A percentile compares a stretch with the other conserved stretches of the same genome.
Conservation (phyloP, 176 grass and related monocot species). For the Ampelocalamus luodianensis region DNA sequence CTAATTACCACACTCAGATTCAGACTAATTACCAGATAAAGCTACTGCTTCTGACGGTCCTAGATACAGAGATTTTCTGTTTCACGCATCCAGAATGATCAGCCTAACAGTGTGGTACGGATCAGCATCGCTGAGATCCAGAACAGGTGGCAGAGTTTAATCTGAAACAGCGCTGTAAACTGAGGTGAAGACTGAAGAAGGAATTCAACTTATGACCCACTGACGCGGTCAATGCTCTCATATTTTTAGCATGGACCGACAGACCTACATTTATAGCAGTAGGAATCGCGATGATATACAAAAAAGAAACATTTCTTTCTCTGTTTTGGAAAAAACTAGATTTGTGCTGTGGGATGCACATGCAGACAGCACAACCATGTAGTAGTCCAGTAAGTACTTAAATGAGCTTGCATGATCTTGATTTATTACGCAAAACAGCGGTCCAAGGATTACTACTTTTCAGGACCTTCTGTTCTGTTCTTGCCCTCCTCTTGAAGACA, state of each 20-base stretch:
- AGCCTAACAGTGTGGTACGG: not conserved
- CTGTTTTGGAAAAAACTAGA: not conserved
- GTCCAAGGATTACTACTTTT: conserved; percentile 30
- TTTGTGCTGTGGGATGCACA: conserved; percentile 1
- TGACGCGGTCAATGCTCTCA: conserved; percentile 47
- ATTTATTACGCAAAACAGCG: conserved; percentile 38
- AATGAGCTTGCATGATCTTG: conserved; percentile 42
- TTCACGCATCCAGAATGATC: conserved; percentile 3
- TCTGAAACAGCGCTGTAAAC: conserved; percentile 26
- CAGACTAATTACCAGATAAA: not conserved
- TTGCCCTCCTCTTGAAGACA: not conserved
- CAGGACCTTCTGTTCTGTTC: not conserved
- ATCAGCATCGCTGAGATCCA: conserved; percentile 23
- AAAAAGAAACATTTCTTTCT: not conserved
- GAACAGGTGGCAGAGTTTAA: conserved; percentile 37
- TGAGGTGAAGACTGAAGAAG: not conserved
- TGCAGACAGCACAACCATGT: conserved; percentile 32
- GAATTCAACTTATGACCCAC: conserved; percentile 10
- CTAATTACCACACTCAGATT: not conserved
- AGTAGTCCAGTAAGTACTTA: conserved; percentile 9
- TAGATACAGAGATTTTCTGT: conserved; percentile 6
- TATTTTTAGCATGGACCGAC: conserved; percentile 18
- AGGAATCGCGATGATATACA: not conserved
- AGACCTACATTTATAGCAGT: conserved; percentile 25
- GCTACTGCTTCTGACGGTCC: not conserved